Conservation (phyloP, 441 rosid genomes). For the Syzygium syzygioides region DNA sequence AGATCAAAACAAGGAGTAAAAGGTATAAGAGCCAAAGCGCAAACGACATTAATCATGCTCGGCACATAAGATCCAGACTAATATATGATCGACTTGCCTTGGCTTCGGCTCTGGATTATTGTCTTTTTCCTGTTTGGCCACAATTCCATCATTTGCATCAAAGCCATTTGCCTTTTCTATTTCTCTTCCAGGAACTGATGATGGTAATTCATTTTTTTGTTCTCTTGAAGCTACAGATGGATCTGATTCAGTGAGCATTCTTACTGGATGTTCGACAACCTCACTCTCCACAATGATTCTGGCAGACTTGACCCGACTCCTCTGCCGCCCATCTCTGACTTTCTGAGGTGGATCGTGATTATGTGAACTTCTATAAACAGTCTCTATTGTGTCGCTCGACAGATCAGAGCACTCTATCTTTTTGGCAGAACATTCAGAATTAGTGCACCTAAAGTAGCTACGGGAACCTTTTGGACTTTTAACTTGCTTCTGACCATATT, state of each 20-base stretch:
- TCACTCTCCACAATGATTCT: slow-evolving; percentile 21
- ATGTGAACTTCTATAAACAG: slow-evolving; percentile 81
- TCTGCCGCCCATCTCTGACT: slow-evolving; percentile 39
- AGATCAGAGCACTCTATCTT: slow-evolving; percentile 79
- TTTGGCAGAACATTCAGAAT: slow-evolving; percentile 69
- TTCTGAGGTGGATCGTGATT: slow-evolving; percentile 81
- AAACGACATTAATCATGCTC: not conserved
- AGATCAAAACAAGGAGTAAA: slow-evolving; percentile 2
- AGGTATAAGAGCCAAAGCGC: slow-evolving; percentile 2
- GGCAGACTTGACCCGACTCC: slow-evolving; percentile 28
- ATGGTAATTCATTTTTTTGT: slow-evolving; percentile 22
- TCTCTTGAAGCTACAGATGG: slow-evolving; percentile 44
- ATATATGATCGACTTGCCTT: slow-evolving; percentile 38
- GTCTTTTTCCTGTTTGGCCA: slow-evolving; percentile 36
- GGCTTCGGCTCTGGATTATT: slow-evolving; percentile 52
- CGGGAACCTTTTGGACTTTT: slow-evolving; percentile 88
- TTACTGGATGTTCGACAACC: slow-evolving; percentile 25
- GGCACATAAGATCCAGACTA: not conserved
- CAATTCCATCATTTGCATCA: slow-evolving; percentile 24
- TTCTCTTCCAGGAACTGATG: slow-evolving; percentile 33
- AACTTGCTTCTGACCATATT: slow-evolving; percentile 98
- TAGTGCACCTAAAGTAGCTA: slow-evolving; percentile 90
- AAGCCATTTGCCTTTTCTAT: slow-evolving; percentile 24
- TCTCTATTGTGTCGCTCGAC: slow-evolving; percentile 58
- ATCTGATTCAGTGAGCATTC: slow-evolving; percentile 28